A percentile compares a stretch with the other conserved stretches of the same genome.
Evolutionary conservation across 305 asterid species (phyloP).

Genomic region (Striga hermonthica): DNA sequence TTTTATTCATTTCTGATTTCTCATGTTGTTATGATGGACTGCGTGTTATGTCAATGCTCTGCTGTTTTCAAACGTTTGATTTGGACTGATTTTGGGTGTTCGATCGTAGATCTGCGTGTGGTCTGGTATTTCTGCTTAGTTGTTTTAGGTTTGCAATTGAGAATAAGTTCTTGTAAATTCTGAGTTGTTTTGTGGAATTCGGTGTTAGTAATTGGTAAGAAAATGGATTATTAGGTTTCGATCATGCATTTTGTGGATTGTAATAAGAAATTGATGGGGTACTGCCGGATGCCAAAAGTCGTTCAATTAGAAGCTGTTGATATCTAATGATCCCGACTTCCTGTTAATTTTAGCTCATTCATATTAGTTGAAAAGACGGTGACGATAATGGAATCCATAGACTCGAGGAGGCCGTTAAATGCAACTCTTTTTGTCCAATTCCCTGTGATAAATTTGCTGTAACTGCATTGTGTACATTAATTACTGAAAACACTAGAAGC

Average conservation of each 20-base stretch:
- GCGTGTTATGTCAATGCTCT: not conserved
- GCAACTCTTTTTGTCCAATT: not conserved
- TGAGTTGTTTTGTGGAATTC: not conserved
- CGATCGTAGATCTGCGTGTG: slow-evolving; percentile 30
- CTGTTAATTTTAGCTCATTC: not conserved
- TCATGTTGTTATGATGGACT: slow-evolving; percentile 10
- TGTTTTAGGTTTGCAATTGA: not conserved
- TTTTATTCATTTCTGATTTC: slow-evolving; percentile 4
- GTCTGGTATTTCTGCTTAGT: slow-evolving; percentile 21
- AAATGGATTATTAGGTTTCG: not conserved
- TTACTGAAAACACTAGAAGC: not conserved
- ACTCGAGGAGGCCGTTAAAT: not conserved
- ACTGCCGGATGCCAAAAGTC: slow-evolving; percentile 4
- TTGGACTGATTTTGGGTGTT: slow-evolving; percentile 9
- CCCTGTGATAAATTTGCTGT: slow-evolving; percentile 13
- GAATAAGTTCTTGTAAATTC: slow-evolving; percentile 9
- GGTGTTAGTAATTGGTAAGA: not conserved
- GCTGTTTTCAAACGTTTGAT: slow-evolving; percentile 10
- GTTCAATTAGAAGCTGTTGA: not conserved
- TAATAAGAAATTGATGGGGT: not conserved
- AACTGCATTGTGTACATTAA: not conserved
- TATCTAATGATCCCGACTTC: slow-evolving; percentile 16
- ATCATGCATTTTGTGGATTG: not conserved
- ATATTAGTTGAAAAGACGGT: slow-evolving; percentile 15
- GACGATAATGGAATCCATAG: slow-evolving; percentile 9